Evolutionary conservation across 2,329 filamentous ascomycete genomes (phyloP), one percentile per base, ranked within the genome.

Genomic region (Verticillium nonalfalfae): DNA sequence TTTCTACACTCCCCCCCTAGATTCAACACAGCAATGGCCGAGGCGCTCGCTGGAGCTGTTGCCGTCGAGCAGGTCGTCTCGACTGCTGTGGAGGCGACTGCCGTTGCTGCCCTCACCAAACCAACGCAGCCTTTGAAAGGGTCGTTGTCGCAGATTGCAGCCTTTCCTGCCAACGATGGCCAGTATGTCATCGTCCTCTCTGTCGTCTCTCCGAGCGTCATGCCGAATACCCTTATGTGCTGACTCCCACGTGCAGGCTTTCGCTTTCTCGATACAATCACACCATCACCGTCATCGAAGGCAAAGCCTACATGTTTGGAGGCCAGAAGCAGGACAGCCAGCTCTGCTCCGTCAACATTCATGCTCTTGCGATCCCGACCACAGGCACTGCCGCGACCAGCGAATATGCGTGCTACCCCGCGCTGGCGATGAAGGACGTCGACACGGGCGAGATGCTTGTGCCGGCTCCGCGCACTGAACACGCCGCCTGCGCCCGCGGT

Each of bases 281-380:
- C 69, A 81, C 80, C 2, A 66, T 85, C 57, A 82, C 80, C 4
- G 71, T 83, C 56, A 74, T 86, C 64, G 79, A 79, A 62, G 77
- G 79, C 59, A 79, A 80, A 64, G 81, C 81, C 35, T 84, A 84
- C 68, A 79, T 85, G 59, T 85, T 85, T 64, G 82, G 83, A 7
- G 83, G 83, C 59, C 75, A 78, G 66, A 71, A 66, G 1, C 67
- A 70, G 54, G 68, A 66, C 50, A 67, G 75, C 63, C 63, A 73
- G 61, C 72, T 83, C 33, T 81, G 80, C 36, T 75, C 77, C 60
- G 81, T 81, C 67, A 76, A 78, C 59, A 77, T 85, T 58, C 79
- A 85, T 65, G 76, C 80, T 26, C 70, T 85, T 59, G 79, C 82
- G 13, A 68, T 85, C 1, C 79, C 82, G 2, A 59, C 60, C n/a